These are phyloP conservation scores for Coemansia sp. DNA, from an alignment of 371 early-diverging fungal species.

Conservation along the genomic window DNA sequence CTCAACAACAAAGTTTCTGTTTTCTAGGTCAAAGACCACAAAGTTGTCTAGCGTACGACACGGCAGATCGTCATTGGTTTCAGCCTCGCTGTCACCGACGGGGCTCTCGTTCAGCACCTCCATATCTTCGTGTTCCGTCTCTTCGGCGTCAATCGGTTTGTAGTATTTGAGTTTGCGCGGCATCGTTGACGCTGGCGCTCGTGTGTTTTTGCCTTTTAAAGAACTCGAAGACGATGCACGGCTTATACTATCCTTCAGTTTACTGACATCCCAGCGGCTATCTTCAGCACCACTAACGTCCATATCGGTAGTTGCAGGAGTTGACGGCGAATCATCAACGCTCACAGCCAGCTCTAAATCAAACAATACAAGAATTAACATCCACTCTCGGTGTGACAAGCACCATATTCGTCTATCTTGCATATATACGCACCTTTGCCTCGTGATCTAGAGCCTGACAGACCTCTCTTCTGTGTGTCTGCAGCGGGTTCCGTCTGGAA, in stretches of 20 bases:
- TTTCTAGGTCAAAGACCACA: constrained; percentile 50
- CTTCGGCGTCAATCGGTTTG: constrained; percentile 30
- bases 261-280: constrained; percentile 11
- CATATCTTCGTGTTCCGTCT: constrained; percentile 46
- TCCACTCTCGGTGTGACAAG: not conserved
- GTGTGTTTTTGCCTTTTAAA: not conserved
- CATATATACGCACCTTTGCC: not conserved
- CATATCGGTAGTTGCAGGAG: not conserved
- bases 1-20: constrained; percentile 36
- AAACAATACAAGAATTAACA: not conserved
- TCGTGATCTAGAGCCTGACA: not conserved
- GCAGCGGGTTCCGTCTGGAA: not conserved
- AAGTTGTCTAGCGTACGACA: constrained; percentile 54
- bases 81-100: constrained; percentile 32
- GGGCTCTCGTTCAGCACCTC: constrained; percentile 55
- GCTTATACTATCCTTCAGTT: not conserved
- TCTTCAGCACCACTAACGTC: constrained; percentile 4
- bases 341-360: not conserved
- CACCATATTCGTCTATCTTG: not conserved
- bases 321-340: not conserved
- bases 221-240: not conserved
- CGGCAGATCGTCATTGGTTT: constrained; percentile 31
- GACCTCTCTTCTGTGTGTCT: constrained; percentile 1
- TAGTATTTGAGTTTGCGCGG: constrained; percentile 11
- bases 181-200: not conserved